Base-by-base conservation (phyloP, 1,139 yeast species). In the Waltiozyma sp. region DNA sequence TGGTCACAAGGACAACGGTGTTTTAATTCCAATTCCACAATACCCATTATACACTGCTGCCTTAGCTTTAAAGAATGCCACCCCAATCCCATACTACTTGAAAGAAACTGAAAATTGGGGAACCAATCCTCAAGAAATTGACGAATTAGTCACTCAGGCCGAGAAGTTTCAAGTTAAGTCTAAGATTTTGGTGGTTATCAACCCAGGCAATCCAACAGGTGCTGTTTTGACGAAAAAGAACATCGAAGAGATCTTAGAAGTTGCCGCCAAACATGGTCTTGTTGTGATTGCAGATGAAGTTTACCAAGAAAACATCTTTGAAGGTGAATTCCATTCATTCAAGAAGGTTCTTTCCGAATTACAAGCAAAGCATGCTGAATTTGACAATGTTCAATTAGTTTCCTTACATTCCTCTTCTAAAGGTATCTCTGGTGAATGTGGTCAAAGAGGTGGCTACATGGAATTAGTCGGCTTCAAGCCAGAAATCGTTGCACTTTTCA, bases 391-490 rank as follows among this genome's bases (percentile, higher is more conserved):
- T 38, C 95, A 88, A 59, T 72, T 93, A 49, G 97, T 94, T 2
- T 89, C 97, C 2, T 69, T 91, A 52, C 97, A 91, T 62, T 88
- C 97, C 15, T 88, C 95, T 36, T 89, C 97, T 18, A 91, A 91
- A 66, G 98, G 98, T 60, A 86, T 88, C 57, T 76, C 88, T 53
- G 99, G 98, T 47, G 98, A 91, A 66, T 91, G 98, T 71, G 98
- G 98, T 46, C 98, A 91, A 68, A 80, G 98, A 65, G 98, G 97
- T 56, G 98, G 99, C 4, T 93, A 89, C 69, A 85, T 91, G 94
- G 98, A 91, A 64, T 67, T 89, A 14, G 75, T 80, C 15, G 96
- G 96, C 1, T 85, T 91, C 63, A 67, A 73, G 23, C 69, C 70
- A 4, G 89, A 82, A 40, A 81, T 89, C 16, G 69, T 71, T 54